phyloP scores from a whole-genome alignment of 768 basidiomycete genomes.

The Termitomyces sp. region DNA sequence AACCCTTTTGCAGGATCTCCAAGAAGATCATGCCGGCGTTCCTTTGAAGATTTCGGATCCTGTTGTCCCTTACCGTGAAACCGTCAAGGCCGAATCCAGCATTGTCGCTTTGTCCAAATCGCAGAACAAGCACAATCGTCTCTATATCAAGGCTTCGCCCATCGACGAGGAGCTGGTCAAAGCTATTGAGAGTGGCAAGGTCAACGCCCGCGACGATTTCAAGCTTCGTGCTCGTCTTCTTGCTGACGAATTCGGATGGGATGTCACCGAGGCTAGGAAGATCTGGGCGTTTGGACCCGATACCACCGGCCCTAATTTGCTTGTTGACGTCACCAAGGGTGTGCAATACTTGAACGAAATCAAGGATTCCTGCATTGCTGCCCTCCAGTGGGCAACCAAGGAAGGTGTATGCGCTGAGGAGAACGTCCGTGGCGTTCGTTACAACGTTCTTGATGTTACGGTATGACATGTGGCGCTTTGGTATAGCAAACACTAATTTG shows the following conservation, averaged over 20 bases:
- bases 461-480: conserved; percentile 37
- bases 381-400: conserved; percentile 99
- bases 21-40: conserved; percentile 98
- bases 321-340: conserved; percentile 98
- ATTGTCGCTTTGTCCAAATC: conserved; percentile 98
- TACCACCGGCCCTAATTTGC: conserved; percentile 91
- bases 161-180: conserved; percentile 89
- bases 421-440: conserved; percentile 95
- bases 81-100: conserved; percentile 90
- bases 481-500: not conserved
- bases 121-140: conserved; percentile 99
- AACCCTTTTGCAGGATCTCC: conserved; percentile 64
- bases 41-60: conserved; percentile 97
- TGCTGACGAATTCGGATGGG: conserved; percentile 96
- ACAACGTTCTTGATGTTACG: conserved; percentile 94
- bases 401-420: conserved; percentile 96
- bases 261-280: conserved; percentile 97
- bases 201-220: conserved; percentile 94
- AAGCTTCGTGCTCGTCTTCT: conserved; percentile 91
- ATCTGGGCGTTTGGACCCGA: conserved; percentile 99
- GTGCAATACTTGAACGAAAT: conserved; percentile 99
- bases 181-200: conserved; percentile 83
- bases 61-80: conserved; percentile 96
- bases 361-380: conserved; percentile 98
- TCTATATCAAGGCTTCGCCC: conserved; percentile 90